phyloP scores from a whole-genome alignment of 2,329 filamentous ascomycete genomes.

The Daldinia eschscholtzii region DNA sequence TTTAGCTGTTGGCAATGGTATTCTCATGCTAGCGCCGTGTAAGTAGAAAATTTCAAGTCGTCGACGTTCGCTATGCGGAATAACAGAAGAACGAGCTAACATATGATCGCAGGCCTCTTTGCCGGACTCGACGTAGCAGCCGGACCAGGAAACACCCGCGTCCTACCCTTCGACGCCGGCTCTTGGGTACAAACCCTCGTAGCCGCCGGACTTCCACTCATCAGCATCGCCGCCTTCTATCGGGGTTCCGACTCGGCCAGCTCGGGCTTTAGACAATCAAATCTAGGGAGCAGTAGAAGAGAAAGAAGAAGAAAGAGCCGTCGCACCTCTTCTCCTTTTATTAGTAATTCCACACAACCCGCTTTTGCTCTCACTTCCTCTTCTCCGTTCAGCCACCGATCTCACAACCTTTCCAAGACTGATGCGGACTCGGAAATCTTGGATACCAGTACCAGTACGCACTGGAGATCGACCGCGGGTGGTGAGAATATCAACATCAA shows the following conservation, averaged over 20 bases:
- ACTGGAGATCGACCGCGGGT: neutral
- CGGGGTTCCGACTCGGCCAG: constrained; percentile 41
- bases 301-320: neutral
- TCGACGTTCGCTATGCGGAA: no score
- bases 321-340: constrained; percentile 8
- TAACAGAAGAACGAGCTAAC: neutral
- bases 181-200: constrained; percentile 65
- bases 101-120: constrained; percentile 60
- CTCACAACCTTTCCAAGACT: neutral
- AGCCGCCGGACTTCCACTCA: constrained; percentile 65
- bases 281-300: neutral
- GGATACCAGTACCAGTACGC: constrained; percentile 8
- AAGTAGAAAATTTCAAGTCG: constrained; percentile 38
- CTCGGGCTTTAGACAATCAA: constrained; percentile 21
- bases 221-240: constrained; percentile 61
- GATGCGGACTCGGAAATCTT: constrained; percentile 14
- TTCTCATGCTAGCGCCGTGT: constrained; percentile 70
- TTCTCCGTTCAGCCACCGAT: constrained; percentile 6
- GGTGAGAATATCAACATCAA: neutral
- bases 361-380: constrained; percentile 5
- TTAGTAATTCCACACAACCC: neutral
- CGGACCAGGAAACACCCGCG: constrained; percentile 59
- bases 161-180: constrained; percentile 62
- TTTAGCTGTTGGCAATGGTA: constrained; percentile 67
- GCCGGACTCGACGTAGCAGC: constrained; percentile 62